phyloP scores from a whole-genome alignment of 306 rosid genomes.

The Pueraria montana region DNA sequence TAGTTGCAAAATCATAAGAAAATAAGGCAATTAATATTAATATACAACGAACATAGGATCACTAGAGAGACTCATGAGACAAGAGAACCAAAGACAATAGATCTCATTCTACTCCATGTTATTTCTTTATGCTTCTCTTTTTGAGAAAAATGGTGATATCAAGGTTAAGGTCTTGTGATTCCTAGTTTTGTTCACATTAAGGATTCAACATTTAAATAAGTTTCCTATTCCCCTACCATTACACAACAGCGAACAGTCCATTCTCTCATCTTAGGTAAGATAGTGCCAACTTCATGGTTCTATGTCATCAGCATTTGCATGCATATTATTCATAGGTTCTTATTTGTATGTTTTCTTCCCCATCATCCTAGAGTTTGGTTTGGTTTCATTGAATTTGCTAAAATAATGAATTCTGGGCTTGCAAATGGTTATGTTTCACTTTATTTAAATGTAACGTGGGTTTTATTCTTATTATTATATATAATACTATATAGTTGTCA shows the following conservation, averaged over 20 bases:
- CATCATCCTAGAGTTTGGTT: background rate
- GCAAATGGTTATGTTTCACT: background rate
- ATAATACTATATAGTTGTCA: background rate
- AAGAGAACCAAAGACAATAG: constrained; percentile 2
- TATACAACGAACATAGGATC: background rate
- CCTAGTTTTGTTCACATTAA: background rate
- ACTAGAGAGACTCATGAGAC: background rate
- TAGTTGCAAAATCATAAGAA: background rate
- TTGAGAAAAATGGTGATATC: background rate
- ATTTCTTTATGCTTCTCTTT: background rate
- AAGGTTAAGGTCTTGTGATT: background rate
- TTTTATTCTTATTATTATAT: background rate
- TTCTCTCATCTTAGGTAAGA: background rate
- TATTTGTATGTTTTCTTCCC: background rate
- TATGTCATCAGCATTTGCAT: constrained; percentile 22
- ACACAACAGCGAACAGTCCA: background rate
- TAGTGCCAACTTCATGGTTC: constrained; percentile 3
- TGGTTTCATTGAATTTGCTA: background rate
- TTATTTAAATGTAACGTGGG: background rate
- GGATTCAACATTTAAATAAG: background rate
- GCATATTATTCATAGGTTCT: constrained; percentile 13
- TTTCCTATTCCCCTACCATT: background rate
- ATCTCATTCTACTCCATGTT: background rate
- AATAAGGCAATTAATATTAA: background rate
- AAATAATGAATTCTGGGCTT: background rate